These are phyloP conservation scores for Pestalotiopsis fici DNA, from an alignment of 2,329 filamentous ascomycete species.

Conservation along the genomic window DNA sequence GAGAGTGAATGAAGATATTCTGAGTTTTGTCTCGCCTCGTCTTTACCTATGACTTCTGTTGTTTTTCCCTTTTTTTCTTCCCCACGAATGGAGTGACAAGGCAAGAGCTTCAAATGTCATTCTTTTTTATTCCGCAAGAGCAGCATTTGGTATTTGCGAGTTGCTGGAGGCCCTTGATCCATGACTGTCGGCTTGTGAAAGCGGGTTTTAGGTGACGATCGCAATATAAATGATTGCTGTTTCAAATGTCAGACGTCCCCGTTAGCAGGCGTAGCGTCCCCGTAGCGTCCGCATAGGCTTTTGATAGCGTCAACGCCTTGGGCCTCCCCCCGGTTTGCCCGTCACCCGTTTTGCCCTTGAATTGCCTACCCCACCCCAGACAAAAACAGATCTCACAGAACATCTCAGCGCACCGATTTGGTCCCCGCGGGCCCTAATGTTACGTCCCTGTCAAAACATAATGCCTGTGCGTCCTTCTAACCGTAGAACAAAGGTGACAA, in stretches of 20 bases:
- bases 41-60: background rate
- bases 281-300: background rate
- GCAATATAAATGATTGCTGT: background rate
- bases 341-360: too few species aligned
- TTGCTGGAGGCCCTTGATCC: background rate
- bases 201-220: background rate
- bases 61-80: background rate
- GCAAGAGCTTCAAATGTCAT: background rate
- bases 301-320: background rate
- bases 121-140: background rate
- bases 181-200: background rate
- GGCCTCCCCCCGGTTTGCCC: background rate
- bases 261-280: background rate
- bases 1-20: background rate
- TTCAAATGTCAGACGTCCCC: background rate
- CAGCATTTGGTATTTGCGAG: background rate
- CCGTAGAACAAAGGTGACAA: background rate
- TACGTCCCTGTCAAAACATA: too few species aligned
- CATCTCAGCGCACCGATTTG: background rate
- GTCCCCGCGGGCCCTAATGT: background rate
- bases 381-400: background rate
- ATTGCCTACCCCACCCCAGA: too few species aligned
- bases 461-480: too few species aligned
- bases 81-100: background rate
- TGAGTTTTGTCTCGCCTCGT: background rate